Percentiles rank a stretch among this genome's conserved stretches.
phyloP scores from a whole-genome alignment of 306 rosid species.

The Mimosa bimucronata region DNA sequence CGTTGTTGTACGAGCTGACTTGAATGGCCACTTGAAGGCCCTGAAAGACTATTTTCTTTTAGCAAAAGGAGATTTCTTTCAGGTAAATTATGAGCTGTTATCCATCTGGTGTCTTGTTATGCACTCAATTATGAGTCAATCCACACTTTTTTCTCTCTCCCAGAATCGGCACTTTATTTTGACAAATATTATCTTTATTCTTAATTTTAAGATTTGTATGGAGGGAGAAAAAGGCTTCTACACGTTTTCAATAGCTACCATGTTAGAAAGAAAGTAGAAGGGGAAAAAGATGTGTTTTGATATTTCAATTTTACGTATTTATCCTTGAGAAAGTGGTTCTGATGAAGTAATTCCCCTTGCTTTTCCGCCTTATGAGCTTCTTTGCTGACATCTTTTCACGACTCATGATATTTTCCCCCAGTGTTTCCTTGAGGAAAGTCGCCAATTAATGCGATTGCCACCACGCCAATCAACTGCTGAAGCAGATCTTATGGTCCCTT shows the following conservation, averaged over 20 bases:
- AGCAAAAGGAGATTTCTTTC: slow-evolving; percentile 99
- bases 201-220: not conserved
- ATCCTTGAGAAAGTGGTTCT: not conserved
- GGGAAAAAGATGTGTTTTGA: not conserved
- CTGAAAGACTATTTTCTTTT: slow-evolving; percentile 92
- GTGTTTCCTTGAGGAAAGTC: slow-evolving; percentile 99
- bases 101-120: slow-evolving; percentile 16
- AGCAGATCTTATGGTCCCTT: slow-evolving; percentile 97
- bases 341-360: not conserved
- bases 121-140: slow-evolving; percentile 9
- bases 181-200: not conserved
- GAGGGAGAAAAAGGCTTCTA: not conserved
- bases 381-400: slow-evolving; percentile 26
- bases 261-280: not conserved
- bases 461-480: slow-evolving; percentile 98
- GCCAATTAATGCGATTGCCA: slow-evolving; percentile 90
- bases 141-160: not conserved
- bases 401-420: slow-evolving; percentile 35
- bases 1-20: slow-evolving; percentile 95
- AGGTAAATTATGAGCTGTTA: slow-evolving; percentile 58
- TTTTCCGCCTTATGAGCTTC: not conserved
- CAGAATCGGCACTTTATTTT: not conserved
- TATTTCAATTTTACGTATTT: not conserved
- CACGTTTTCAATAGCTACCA: not conserved
- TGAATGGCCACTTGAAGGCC: slow-evolving; percentile 93